phyloP scores from a whole-genome alignment of 257 asterid species.

The Cynanchum wilfordii region DNA sequence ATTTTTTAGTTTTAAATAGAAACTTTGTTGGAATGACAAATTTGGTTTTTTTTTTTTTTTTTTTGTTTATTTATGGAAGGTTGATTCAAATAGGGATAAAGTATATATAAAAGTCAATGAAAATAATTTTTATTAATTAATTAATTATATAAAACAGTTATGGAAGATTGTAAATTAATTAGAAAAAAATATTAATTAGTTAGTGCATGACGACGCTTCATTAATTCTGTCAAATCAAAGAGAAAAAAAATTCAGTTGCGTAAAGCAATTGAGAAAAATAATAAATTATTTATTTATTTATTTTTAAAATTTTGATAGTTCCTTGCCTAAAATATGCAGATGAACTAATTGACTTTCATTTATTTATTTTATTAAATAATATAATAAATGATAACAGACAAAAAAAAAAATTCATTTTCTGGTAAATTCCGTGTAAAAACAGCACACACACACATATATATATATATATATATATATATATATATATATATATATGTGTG shows the following conservation, averaged over 20 bases:
- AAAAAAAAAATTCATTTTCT: background rate
- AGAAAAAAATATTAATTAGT: background rate
- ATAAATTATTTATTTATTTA: background rate
- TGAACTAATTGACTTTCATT: background rate
- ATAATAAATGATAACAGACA: too few species aligned
- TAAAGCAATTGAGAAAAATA: background rate
- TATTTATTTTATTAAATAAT: background rate
- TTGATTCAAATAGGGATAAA: background rate
- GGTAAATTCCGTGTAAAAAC: background rate
- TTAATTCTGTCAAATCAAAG: background rate
- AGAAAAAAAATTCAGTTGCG: background rate
- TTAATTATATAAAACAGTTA: background rate
- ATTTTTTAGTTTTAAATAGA: too few species aligned
- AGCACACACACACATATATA: background rate
- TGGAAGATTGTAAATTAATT: background rate
- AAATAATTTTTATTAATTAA: background rate
- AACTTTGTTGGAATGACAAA: too few species aligned
- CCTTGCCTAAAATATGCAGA: background rate
- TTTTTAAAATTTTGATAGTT: background rate
- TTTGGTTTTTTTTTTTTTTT: background rate
- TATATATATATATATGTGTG: too few species aligned
- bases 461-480: background rate
- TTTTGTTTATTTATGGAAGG: background rate
- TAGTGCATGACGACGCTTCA: background rate
- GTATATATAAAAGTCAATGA: background rate